Base-by-base conservation (phyloP, 192 early-diverging fungal genomes). In the Allomyces macrogynus region DNA sequence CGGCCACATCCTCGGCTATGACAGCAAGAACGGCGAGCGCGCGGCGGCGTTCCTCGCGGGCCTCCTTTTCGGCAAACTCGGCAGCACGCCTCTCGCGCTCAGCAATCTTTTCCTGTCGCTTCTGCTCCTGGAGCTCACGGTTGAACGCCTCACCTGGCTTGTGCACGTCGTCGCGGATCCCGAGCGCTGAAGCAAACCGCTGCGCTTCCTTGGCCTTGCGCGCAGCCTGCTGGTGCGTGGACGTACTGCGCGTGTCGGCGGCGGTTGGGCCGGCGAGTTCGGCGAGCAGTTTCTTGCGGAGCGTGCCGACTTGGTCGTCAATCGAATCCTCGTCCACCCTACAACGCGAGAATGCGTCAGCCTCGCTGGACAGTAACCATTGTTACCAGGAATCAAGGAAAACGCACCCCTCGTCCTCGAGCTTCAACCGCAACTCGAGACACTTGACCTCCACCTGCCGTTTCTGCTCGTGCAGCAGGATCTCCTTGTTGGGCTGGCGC, bases 401-500 rank as follows among this genome's bases (percentile, higher is more conserved):
- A 1, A 69, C 70, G 22, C 82, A 78, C 60, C 85, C 86, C 57
- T 88, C 71, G 16, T 81, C 86, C 65, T 91, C 91, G 16, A 95
- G 81, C 66, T 88, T 67, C 60, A 89, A 81, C 71, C 81, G 80
- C n/a, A 95, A 75, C 71, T 79, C 75, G 32, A 93, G 72, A 69
- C 91, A 94, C 63, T 85, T 81, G 49, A 98, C 74, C 67, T 98
- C 95, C 3, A 95, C 74, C 66, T 87, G 79, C 11, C 95, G 82
- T 72, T 93, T 92, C 24, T 78, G 81, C 63, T 95, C 88, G 64
- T 98, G 95, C 26, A 80, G 72, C 14, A 94, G 71, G 10, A 96
- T 86, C 16, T 91, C 92, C 64, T 81, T 61, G 67, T 90, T 87
- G 32, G 89, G 84, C 40, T 81, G 78, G 43, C 77, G 73, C 27